A percentile compares a stretch with the other conserved stretches of the same genome.
These are phyloP conservation scores for Rhizophlyctis rosea DNA, from an alignment of 192 early-diverging fungal genomes.

Conservation along the genomic window DNA sequence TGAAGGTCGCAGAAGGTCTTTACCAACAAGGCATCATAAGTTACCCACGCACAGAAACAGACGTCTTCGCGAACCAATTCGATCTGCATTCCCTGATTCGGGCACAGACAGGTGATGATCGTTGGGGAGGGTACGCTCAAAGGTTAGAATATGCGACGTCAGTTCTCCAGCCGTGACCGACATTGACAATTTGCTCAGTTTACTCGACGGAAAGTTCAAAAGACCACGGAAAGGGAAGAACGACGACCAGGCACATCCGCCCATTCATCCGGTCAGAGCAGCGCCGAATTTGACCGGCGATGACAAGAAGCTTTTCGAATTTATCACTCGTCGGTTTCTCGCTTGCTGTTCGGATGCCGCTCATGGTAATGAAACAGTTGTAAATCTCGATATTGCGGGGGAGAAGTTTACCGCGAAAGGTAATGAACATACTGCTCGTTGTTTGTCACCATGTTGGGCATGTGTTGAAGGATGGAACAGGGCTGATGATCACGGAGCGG, in stretches of 20 bases:
- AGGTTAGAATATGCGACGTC: slow-evolving; percentile 25
- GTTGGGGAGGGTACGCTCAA: slow-evolving; percentile 43
- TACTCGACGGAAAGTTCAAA: slow-evolving; percentile 65
- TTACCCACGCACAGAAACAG: slow-evolving; percentile 96
- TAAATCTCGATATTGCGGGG: slow-evolving; percentile 63
- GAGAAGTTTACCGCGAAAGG: slow-evolving; percentile 76
- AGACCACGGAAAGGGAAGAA: slow-evolving; percentile 76
- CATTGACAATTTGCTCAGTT: slow-evolving; percentile 23
- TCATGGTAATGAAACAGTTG: slow-evolving; percentile 76
- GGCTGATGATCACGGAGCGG: slow-evolving; percentile 72
- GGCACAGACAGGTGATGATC: slow-evolving; percentile 53
- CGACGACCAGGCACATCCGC: slow-evolving; percentile 97
- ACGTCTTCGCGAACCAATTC: slow-evolving; percentile 78
- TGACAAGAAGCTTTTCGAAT: slow-evolving; percentile 77
- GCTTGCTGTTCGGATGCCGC: slow-evolving; percentile 92
- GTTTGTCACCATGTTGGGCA: background rate
- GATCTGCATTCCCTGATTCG: slow-evolving; percentile 63
- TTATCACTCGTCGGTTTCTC: slow-evolving; percentile 81
- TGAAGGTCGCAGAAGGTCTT: slow-evolving; percentile 85
- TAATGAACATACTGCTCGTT: slow-evolving; percentile 18
- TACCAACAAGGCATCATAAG: slow-evolving; percentile 88
- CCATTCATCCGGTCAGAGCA: slow-evolving; percentile 83
- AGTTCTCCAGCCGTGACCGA: background rate
- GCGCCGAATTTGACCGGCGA: slow-evolving; percentile 60
- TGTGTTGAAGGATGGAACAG: slow-evolving; percentile 23